Evolutionary conservation across 2,329 filamentous ascomycete species (phyloP), one percentile per base, ranked within the genome.

Genomic region (Periconia macrospinosa): DNA sequence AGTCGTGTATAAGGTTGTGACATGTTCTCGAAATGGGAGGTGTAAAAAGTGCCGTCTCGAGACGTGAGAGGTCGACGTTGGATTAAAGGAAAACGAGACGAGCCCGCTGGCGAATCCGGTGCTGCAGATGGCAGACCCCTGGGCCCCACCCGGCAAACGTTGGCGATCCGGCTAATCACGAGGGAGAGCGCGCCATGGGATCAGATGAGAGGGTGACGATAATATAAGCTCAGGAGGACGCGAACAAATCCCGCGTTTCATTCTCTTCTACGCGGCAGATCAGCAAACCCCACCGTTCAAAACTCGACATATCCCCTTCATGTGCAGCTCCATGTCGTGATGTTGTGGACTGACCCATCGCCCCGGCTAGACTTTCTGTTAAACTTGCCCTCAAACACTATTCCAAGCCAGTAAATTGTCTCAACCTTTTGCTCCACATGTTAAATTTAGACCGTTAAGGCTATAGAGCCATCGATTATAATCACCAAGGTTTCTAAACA

Each of bases 61-160:
- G 33, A 33, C 23, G 17, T 50, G 46, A 59, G 47, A 54, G 55
- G 45, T 46, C 27, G 49, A 53, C 17, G 47, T 51, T 48, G 30
- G 51, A 41, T 54, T 53, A 49, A 35, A 20, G 55, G 57, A 43
- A 48, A 50, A 54, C 53, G 57, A 58, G 49, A 60, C 56, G 59
- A 60, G 45, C 53, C 47, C 41, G 49, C 41, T 53, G 56, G 55
- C 59, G 59, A 63, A 63, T 61, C 61, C 59, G 57, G 53, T 45
- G 35, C 48, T 51, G 48, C 41, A 55, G 47, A 60, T 55, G 59
- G 46, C 41, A 55, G 47, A 60, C 54, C 57, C 53, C 56, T 58
- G 54, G 52, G 44, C 37, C 20, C 42, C 44, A 43, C 41, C 47
- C 43, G 37, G 37, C 45, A 52, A 35, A 44, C 55, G 37, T 37